These are phyloP conservation scores for Blastobotrys muscicola DNA, from an alignment of 805 yeast species.

Conservation along the genomic window DNA sequence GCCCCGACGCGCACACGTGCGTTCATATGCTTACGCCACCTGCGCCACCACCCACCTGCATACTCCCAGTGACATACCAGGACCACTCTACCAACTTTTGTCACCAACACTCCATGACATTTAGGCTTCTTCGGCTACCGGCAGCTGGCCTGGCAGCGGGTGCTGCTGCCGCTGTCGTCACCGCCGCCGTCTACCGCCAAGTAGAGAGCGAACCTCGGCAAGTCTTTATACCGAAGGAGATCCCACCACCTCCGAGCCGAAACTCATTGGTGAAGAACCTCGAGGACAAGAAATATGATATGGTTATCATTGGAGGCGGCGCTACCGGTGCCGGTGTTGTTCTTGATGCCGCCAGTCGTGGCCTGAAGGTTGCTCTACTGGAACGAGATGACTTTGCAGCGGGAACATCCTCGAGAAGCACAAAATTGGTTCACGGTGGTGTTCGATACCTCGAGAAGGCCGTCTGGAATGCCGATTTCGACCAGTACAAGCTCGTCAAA, in stretches of 20 bases:
- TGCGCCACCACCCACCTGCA: too few relatives aligned
- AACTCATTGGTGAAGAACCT: conserved; percentile 20
- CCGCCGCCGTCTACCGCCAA: background rate
- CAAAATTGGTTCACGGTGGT: conserved; percentile 97
- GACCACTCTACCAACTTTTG: background rate
- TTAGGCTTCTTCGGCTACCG: background rate
- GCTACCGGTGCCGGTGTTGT: conserved; percentile 95
- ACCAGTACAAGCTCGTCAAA: conserved; percentile 77
- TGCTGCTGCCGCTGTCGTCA: background rate
- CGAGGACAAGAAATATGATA: conserved; percentile 49
- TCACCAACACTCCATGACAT: background rate
- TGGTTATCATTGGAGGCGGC: conserved; percentile 91
- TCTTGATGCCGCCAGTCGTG: conserved; percentile 82
- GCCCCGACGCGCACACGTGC: too few relatives aligned
- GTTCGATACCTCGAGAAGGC: conserved; percentile 94
- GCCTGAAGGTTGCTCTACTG: conserved; percentile 76
- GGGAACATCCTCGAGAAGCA: conserved; percentile 88
- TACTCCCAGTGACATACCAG: background rate
- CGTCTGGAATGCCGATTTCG: conserved; percentile 81
- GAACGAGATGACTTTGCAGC: conserved; percentile 87
- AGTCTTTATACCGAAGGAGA: background rate
- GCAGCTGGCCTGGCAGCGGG: background rate
- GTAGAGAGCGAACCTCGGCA: background rate
- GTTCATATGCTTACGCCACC: too few relatives aligned
- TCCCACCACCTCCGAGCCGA: conserved; percentile 21